Conservation (phyloP, 805 yeast genomes). For the Kodamaea restingae region DNA sequence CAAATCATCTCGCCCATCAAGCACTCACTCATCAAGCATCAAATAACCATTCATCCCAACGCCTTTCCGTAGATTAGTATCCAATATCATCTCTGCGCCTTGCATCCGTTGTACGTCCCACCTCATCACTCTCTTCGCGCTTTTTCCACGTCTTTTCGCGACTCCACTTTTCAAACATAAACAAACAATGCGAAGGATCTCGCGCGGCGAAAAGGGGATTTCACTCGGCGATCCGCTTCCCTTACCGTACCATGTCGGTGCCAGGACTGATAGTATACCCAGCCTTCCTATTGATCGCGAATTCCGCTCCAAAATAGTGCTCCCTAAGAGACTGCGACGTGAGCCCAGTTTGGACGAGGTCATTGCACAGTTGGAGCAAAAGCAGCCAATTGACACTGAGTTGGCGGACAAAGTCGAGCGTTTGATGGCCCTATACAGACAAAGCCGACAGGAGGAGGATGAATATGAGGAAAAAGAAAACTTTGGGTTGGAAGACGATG, state of each 20-base stretch:
- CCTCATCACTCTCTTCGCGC: neutral
- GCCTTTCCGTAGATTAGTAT: no score
- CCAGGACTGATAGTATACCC: neutral
- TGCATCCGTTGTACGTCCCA: no score
- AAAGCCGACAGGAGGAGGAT: neutral
- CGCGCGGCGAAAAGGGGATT: constrained; percentile 9
- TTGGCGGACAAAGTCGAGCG: constrained; percentile 6
- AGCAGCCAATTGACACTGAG: constrained; percentile 2
- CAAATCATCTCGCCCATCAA: no score
- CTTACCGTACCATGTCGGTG: constrained; percentile 25
- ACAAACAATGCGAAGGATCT: constrained; percentile 8
- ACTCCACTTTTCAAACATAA: constrained; percentile 1
- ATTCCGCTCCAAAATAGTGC: neutral
- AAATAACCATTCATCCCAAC: no score
- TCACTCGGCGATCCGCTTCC: constrained; percentile 37
- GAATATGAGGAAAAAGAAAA: constrained; percentile 1
- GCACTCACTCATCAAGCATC: no score
- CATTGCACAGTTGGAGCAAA: constrained; percentile 5
- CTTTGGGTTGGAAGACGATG: no score
- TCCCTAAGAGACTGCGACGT: constrained; percentile 8
- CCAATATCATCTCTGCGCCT: no score
- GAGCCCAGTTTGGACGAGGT: constrained; percentile 6
- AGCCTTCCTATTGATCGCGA: neutral
- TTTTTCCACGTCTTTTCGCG: neutral
- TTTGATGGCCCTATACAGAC: constrained; percentile 4